Evolutionary conservation across 768 basidiomycete genomes (phyloP).

Genomic region (Sutorius australiensis): DNA sequence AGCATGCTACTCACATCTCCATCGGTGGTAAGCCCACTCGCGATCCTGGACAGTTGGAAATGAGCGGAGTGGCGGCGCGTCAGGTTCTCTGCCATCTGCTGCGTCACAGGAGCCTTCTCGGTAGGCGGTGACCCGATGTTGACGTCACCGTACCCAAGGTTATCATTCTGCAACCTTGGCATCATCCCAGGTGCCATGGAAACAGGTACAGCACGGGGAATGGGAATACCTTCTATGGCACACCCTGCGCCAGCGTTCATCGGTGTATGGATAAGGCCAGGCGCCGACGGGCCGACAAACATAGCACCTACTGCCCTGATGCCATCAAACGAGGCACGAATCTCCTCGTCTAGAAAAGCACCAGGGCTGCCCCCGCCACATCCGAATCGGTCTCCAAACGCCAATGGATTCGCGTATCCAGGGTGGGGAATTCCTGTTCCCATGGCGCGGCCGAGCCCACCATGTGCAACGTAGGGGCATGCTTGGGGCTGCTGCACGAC

Average conservation of each 20-base stretch:
- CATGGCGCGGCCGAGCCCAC: neutral
- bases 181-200: neutral
- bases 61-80: neutral
- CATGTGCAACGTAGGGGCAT: neutral
- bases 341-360: slow-evolving; percentile 19
- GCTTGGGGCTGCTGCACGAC: neutral
- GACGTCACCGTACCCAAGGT: neutral
- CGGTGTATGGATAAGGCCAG: neutral
- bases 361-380: neutral
- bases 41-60: neutral
- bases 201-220: slow-evolving; percentile 7
- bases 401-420: neutral
- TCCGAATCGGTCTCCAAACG: slow-evolving; percentile 5
- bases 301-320: neutral
- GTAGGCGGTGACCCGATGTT: neutral
- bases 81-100: neutral
- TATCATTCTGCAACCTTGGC: neutral
- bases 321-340: slow-evolving; percentile 18
- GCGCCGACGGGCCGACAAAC: neutral
- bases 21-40: neutral
- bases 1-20: slow-evolving; percentile 5
- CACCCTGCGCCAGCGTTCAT: neutral
- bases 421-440: neutral
- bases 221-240: slow-evolving; percentile 2
- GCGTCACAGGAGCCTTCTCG: neutral